These are phyloP conservation scores for Linum lewisii DNA, from an alignment of 345 rosid species.

Conservation along the genomic window DNA sequence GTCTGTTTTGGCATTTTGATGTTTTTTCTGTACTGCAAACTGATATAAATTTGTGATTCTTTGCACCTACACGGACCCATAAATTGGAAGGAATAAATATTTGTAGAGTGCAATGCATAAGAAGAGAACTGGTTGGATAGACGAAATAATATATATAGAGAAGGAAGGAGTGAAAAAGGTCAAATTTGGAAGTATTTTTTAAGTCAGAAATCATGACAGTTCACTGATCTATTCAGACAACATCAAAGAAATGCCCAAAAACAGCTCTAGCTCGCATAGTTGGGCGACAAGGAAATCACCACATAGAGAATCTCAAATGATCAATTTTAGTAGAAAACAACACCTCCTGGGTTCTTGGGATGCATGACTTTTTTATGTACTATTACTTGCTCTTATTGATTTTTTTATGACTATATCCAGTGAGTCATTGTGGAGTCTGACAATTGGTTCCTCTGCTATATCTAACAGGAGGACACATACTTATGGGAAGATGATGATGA, in stretches of 20 bases:
- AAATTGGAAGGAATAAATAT: not conserved
- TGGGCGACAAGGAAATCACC: not conserved
- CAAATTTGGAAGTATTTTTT: not conserved
- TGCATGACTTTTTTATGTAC: not conserved
- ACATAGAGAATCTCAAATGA: not conserved
- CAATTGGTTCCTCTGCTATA: not conserved
- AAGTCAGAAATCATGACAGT: not conserved
- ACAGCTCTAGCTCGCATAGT: no score
- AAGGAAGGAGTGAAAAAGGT: not conserved
- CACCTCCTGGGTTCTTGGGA: no score
- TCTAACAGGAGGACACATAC: conserved; percentile 79
- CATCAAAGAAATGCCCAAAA: not conserved
- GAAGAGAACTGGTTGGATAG: not conserved
- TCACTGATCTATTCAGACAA: not conserved
- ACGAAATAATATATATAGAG: not conserved
- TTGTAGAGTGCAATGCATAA: not conserved
- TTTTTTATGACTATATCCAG: not conserved
- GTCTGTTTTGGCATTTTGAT: no score
- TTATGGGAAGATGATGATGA: conserved; percentile 96
- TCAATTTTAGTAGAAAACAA: no score
- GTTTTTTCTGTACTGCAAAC: no score
- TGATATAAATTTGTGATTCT: no score
- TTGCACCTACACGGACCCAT: no score
- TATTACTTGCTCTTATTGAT: not conserved
- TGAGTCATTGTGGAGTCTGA: conserved; percentile 1